Base-by-base conservation (phyloP, 805 yeast species). In the Isabelozyma rhagii region DNA sequence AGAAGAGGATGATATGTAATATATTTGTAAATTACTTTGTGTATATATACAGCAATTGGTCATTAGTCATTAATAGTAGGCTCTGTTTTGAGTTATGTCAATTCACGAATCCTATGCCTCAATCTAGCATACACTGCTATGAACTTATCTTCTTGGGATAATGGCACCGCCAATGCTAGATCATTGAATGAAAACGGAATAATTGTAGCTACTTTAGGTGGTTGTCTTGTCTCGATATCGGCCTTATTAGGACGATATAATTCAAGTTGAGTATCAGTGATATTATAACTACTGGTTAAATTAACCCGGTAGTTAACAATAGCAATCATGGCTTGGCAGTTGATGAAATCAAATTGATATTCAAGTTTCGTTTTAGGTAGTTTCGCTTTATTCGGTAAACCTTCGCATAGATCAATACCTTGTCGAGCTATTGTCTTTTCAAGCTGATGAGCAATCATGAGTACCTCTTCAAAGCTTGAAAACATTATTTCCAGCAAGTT, bases 381-480 rank as follows among this genome's bases (percentile, higher is more conserved):
- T 31, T 5, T 8, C 2, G 36, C 8, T 8, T 31, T 31, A 13
- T 13, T 31, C 4, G 47, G 44, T 25, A 62, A 41, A 47, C 48
- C 46, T 50, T 65, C 62, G 5, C 62, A 47, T 10, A 79, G 51
- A 25, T 71, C 71, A 17, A 68, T 55, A 2, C 80, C 83, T 41
- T 75, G 75, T 3, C 68, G 63, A 1, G 75, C 58, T 1, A 80
- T 55, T 0, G 74, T 51, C 42, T 71, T 61, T 48, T 83, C 83
- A 36, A 84, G 57, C 1, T 69, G 74, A 43, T 67, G 62, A 3
- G 81, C 56, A 1, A 84, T 29, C 0, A 68, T 51, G 43, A 77
- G 72, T 0, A 81, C 75, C 46, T 85, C 89, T 48, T 84, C 89
- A 43, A 74, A 60, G 0, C 75, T 67, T 0, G 57, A 54, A 41